Evolutionary conservation across 495 filamentous ascomycete genomes (phyloP).

Genomic region (Thermothielavioides terrestris): DNA sequence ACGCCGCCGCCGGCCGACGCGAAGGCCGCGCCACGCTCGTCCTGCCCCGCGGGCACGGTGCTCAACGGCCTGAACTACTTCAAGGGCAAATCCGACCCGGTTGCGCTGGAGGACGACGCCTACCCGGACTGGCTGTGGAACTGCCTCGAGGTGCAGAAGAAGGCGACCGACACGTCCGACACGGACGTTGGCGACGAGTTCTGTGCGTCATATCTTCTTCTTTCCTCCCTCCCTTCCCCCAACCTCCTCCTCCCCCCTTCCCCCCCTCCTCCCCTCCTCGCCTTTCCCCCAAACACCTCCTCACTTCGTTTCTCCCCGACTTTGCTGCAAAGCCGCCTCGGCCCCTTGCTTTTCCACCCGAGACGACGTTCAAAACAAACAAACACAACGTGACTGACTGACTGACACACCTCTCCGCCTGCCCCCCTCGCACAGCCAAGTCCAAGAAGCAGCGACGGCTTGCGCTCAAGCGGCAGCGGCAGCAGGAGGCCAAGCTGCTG

Average conservation of each 20-base stretch:
- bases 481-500: conserved; percentile 53
- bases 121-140: conserved; percentile 92
- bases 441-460: conserved; percentile 65
- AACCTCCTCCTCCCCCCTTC: background rate
- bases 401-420: background rate
- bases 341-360: too few relatives aligned
- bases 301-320: too few relatives aligned
- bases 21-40: conserved; percentile 22
- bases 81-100: conserved; percentile 58
- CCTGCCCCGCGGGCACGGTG: conserved; percentile 58
- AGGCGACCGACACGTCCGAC: conserved; percentile 26
- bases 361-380: too few relatives aligned
- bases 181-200: conserved; percentile 54
- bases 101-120: conserved; percentile 72
- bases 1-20: conserved; percentile 10
- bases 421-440: conserved; percentile 50
- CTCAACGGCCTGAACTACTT: conserved; percentile 80
- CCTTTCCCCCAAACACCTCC: background rate
- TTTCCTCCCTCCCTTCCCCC: background rate
- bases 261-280: background rate
- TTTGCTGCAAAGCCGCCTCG: too few relatives aligned
- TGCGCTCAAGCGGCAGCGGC: conserved; percentile 58
- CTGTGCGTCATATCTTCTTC: conserved; percentile 49
- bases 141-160: conserved; percentile 53
- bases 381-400: too few relatives aligned